Evolutionary conservation across 1,284 basidiomycete genomes (phyloP).

Genomic region (Agroathelia rolfsii): DNA sequence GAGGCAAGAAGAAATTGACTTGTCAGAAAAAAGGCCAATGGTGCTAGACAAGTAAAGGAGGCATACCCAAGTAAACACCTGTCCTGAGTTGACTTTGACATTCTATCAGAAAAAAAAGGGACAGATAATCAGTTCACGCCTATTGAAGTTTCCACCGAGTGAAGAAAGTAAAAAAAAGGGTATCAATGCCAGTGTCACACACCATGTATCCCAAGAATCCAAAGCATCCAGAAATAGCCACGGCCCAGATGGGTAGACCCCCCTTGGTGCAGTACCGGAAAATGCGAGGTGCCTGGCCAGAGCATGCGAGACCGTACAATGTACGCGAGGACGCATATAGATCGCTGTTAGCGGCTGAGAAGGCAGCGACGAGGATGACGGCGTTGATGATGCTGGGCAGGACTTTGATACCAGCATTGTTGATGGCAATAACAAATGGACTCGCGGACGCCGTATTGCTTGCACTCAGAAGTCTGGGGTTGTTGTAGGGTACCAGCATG

Average conservation of each 20-base stretch:
- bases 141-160: too few species aligned
- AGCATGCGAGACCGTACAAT: slow-evolving; percentile 57
- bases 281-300: slow-evolving; percentile 56
- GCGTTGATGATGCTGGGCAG: slow-evolving; percentile 67
- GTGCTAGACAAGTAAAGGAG: too few species aligned
- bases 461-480: slow-evolving; percentile 33
- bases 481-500: slow-evolving; percentile 44
- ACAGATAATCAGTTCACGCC: too few species aligned
- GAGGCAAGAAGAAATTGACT: too few species aligned
- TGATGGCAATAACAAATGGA: slow-evolving; percentile 59
- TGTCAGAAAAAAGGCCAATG: too few species aligned
- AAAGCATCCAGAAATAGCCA: neutral
- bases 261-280: slow-evolving; percentile 34
- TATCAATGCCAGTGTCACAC: slow-evolving; percentile 2
- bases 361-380: slow-evolving; percentile 65
- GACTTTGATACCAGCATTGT: slow-evolving; percentile 41
- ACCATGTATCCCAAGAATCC: too few species aligned
- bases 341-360: slow-evolving; percentile 61
- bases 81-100: too few species aligned
- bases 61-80: too few species aligned
- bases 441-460: slow-evolving; percentile 48
- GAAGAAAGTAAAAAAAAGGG: too few species aligned
- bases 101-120: too few species aligned
- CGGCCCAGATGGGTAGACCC: slow-evolving; percentile 38
- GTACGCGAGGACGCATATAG: slow-evolving; percentile 60